A percentile compares a stretch with the other conserved stretches of the same genome.
phyloP scores from a whole-genome alignment of 306 rosid species.

The Cicer cuneatum region DNA sequence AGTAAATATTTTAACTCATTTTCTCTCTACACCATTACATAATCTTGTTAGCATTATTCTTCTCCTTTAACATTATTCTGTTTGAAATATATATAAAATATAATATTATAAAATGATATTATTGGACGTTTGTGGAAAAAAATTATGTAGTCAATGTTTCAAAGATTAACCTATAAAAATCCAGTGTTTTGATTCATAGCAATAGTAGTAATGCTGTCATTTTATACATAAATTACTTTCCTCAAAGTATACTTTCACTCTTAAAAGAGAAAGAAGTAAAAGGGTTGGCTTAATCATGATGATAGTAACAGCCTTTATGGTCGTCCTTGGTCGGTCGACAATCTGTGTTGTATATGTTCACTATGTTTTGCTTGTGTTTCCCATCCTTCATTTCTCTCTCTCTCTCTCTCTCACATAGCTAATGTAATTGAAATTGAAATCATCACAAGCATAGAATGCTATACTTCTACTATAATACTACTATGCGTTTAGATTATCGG shows the following conservation, averaged over 20 bases:
- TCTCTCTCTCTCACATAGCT: not conserved
- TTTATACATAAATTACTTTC: not conserved
- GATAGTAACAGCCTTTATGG: slow-evolving; percentile 68
- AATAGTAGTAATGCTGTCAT: not conserved
- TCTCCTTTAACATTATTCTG: not conserved
- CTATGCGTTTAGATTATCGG: not conserved
- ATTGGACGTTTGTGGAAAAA: too few species aligned
- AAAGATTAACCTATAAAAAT: not conserved
- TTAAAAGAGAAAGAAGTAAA: slow-evolving; percentile 11
- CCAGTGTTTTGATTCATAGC: not conserved
- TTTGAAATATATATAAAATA: too few species aligned
- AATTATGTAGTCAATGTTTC: too few species aligned
- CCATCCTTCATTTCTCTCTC: slow-evolving; percentile 42
- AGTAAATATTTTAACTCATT: not conserved
- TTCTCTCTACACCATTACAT: not conserved
- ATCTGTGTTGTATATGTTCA: slow-evolving; percentile 75
- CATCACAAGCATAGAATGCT: not conserved
- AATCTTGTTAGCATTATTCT: not conserved
- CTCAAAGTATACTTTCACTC: not conserved
- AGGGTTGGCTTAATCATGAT: slow-evolving; percentile 62
- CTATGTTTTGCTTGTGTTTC: slow-evolving; percentile 66
- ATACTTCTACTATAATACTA: not conserved
- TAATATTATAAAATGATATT: too few species aligned
- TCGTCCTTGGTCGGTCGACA: slow-evolving; percentile 91
- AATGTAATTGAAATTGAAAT: slow-evolving; percentile 3